Evolutionary conservation across 192 early-diverging fungal genomes (phyloP), one percentile per base, ranked within the genome.

Genomic region (Radiomyces spectabilis): DNA sequence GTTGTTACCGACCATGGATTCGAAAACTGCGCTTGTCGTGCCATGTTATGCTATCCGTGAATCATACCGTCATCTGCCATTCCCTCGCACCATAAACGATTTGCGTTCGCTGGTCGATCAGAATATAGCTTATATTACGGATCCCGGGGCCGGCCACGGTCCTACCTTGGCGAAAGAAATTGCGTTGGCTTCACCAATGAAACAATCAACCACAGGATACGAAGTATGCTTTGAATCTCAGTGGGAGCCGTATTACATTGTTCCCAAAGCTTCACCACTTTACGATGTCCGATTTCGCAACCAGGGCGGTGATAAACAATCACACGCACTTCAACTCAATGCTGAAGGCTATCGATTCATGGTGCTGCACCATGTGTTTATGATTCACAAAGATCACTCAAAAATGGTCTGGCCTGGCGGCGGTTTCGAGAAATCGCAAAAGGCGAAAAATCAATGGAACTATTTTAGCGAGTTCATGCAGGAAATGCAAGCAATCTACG

Each of bases 201-300:
- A n/a, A n/a, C n/a, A n/a, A n/a, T n/a, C n/a, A n/a, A n/a, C n/a
- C n/a, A n/a, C n/a, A n/a, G n/a, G n/a, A n/a, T 76, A 69, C 35
- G 74, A 76, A 54, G 74, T 79, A 18, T 79, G 77, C 26, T 79
- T 65, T 51, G 77, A 79, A 43, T 79, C 77, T 1, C 77, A 76
- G 40, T 79, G 77, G 77, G 77, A 79, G 24, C 77, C 77, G 1
- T 79, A 79, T 42, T 79, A 79, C 44, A 69, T 76, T 25, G 45
- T 79, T 9, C 49, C 60, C 16, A 22, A 46, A 18, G 41, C 40
- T 13, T 59, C 69, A 4, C 77, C 77, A 8, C 51, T 70, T 9
- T 79, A 79, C 29, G 77, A 79, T 34, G 77, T 65, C 24, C 66
- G 77, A 18, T 79, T 79, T 53, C 61, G 64, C 38, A 73, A 79